phyloP scores from a whole-genome alignment of 2,329 filamentous ascomycete genomes.

The Pseudogymnoascus sp. region DNA sequence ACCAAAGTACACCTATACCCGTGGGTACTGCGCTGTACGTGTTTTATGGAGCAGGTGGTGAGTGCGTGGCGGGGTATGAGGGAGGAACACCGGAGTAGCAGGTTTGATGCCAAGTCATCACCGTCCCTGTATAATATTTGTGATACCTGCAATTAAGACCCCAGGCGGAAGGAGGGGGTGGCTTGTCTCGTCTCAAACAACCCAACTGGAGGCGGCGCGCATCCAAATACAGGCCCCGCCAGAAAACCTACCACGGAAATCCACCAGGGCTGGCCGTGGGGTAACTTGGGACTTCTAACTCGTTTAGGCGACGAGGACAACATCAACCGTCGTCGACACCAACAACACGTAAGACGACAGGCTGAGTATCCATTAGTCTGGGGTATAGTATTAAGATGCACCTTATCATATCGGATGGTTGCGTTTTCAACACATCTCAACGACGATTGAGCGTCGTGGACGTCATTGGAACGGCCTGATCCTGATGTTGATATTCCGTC shows the following conservation, averaged over 20 bases:
- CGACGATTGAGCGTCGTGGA: background rate
- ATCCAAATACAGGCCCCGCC: constrained; percentile 1
- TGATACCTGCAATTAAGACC: constrained; percentile 9
- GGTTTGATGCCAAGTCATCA: constrained; percentile 7
- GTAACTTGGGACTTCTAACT: constrained; percentile 3
- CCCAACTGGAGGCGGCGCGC: background rate
- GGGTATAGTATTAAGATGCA: constrained; percentile 7
- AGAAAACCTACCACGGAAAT: background rate
- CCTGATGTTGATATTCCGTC: background rate
- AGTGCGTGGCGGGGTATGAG: background rate
- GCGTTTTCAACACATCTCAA: background rate
- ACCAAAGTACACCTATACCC: background rate
- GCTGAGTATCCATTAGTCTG: background rate
- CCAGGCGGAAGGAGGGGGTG: constrained; percentile 9
- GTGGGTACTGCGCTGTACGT: background rate
- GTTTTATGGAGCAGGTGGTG: background rate
- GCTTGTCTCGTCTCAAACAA: constrained; percentile 8
- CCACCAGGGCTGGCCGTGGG: background rate
- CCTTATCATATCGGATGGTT: background rate
- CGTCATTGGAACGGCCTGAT: background rate
- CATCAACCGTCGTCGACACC: background rate
- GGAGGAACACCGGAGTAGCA: constrained; percentile 5
- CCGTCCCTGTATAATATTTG: constrained; percentile 5
- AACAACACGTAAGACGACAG: constrained; percentile 1
- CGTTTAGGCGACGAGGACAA: background rate